phyloP scores from a whole-genome alignment of 2,329 filamentous ascomycete species.

The Cryphonectria parasitica region DNA sequence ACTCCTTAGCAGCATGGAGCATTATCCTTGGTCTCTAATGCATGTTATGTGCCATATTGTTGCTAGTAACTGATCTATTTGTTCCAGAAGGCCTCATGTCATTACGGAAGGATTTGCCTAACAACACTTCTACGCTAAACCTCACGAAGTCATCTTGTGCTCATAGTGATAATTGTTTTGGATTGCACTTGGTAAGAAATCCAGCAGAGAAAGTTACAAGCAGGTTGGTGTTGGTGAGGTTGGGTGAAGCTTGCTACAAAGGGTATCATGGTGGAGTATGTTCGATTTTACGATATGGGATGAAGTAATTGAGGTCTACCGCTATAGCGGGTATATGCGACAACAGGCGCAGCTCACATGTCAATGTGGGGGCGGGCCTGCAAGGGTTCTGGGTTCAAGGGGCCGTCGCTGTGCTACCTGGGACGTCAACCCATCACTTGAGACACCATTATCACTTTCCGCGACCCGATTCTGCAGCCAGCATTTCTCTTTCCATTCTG shows the following conservation, averaged over 20 bases:
- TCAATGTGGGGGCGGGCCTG: slow-evolving; percentile 22
- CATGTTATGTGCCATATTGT: too few species aligned
- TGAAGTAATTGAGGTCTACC: neutral
- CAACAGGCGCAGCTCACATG: slow-evolving; percentile 4
- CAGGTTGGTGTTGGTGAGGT: neutral
- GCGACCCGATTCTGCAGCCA: neutral
- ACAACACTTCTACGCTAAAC: neutral
- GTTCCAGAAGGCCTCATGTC: too few species aligned
- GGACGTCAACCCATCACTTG: slow-evolving; percentile 18
- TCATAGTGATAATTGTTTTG: neutral
- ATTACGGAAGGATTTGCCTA: too few species aligned
- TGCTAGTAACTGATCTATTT: too few species aligned
- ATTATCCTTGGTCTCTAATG: neutral
- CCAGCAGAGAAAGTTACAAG: neutral
- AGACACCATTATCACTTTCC: neutral
- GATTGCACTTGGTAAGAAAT: neutral
- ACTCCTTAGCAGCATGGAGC: neutral
- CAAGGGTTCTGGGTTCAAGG: slow-evolving; percentile 9
- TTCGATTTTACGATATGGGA: neutral
- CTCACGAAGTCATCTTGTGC: neutral
- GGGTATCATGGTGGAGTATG: neutral
- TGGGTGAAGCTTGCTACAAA: neutral
- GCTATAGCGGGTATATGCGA: neutral
- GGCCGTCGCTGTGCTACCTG: slow-evolving; percentile 6
- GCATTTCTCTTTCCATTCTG: neutral